Percentiles rank a stretch among this genome's conserved stretches.
Conservation (phyloP, 352 stramenopile species). For the Phytophthora litchii region DNA sequence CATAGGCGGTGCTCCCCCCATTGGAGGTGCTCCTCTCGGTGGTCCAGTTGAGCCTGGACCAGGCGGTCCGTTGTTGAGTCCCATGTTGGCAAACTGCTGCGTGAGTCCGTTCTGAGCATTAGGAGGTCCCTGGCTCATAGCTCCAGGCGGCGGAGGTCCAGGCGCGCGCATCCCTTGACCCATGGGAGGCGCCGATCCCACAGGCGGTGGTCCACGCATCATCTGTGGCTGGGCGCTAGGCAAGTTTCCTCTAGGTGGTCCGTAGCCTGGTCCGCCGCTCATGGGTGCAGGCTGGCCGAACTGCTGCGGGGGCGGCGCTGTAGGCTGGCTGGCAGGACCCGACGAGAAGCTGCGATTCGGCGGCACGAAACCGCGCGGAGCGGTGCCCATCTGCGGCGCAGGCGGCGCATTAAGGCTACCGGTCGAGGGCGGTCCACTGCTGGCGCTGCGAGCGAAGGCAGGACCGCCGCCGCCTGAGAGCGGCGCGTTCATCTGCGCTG, state of each 20-base stretch:
- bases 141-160: conserved; percentile 24
- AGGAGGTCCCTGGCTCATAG: conserved; percentile 14
- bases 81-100: conserved; percentile 75
- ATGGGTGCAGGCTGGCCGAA: conserved; percentile 32
- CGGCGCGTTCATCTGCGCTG: conserved; percentile 48
- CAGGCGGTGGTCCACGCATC: conserved; percentile 30
- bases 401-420: conserved; percentile 23
- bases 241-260: conserved; percentile 16
- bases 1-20: conserved; percentile 33
- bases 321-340: conserved; percentile 40
- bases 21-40: conserved; percentile 31
- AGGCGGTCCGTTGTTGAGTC: conserved; percentile 51
- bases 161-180: conserved; percentile 29
- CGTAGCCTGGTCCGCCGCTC: conserved; percentile 38
- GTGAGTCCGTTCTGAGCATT: conserved; percentile 45
- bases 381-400: conserved; percentile 26
- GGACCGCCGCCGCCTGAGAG: conserved; percentile 37
- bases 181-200: conserved; percentile 25
- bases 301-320: conserved; percentile 31
- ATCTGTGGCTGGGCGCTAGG: conserved; percentile 26
- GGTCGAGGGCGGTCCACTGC: conserved; percentile 25
- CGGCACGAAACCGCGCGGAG: conserved; percentile 35
- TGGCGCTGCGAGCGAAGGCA: conserved; percentile 26
- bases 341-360: conserved; percentile 35
- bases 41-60: conserved; percentile 25